These are phyloP conservation scores for Apiospora phragmitis DNA, from an alignment of 2,329 filamentous ascomycete species.

Conservation along the genomic window DNA sequence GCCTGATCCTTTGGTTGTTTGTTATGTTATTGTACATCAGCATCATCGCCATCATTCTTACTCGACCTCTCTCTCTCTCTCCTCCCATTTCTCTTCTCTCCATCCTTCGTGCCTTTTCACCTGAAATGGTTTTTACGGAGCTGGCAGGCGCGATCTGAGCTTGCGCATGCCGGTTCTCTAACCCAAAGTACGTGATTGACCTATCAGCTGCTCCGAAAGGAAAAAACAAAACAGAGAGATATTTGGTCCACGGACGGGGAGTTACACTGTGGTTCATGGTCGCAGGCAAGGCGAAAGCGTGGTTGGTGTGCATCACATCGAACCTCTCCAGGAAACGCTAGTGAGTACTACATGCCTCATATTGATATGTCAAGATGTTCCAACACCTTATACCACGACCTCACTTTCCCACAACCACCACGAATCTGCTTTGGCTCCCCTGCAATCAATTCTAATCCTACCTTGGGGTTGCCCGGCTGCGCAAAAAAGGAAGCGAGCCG, in stretches of 20 bases:
- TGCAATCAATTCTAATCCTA: background rate
- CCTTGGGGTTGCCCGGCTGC: background rate
- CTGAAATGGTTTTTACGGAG: background rate
- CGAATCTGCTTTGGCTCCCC: background rate
- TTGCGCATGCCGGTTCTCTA: background rate
- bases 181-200: slow-evolving; percentile 7
- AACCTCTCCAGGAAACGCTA: background rate
- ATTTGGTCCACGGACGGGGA: background rate
- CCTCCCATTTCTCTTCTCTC: background rate
- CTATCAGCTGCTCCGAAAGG: background rate
- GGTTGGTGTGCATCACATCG: slow-evolving; percentile 3
- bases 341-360: background rate
- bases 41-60: background rate
- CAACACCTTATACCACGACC: background rate
- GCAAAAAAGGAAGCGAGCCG: background rate
- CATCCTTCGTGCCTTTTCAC: background rate
- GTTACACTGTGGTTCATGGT: slow-evolving; percentile 2
- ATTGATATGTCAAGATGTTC: background rate
- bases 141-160: background rate
- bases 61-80: background rate
- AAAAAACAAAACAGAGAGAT: background rate
- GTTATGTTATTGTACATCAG: background rate
- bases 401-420: background rate
- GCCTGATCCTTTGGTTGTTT: slow-evolving; percentile 5
- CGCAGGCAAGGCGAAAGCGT: background rate